A percentile compares a stretch with the other conserved stretches of the same genome.
These are phyloP conservation scores for Aspergillus sergii DNA, from an alignment of 2,329 filamentous ascomycete species.

Conservation along the genomic window DNA sequence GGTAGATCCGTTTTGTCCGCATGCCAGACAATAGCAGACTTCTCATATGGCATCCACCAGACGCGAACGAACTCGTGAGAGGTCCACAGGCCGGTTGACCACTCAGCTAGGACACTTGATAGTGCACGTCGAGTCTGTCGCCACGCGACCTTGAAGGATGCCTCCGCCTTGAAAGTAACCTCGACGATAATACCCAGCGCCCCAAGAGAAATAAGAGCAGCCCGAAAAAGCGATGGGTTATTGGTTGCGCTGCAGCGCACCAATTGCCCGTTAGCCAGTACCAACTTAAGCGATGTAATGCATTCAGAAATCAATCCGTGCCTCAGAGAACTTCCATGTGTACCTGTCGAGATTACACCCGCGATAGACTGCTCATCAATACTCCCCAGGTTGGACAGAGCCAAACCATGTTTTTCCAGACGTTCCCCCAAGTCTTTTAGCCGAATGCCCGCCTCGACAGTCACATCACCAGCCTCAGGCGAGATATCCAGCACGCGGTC, in stretches of 20 bases:
- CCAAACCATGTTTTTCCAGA: slow-evolving; percentile 74
- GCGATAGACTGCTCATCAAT: slow-evolving; percentile 94
- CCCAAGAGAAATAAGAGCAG: slow-evolving; percentile 82
- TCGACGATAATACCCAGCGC: slow-evolving; percentile 90
- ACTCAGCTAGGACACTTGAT: slow-evolving; percentile 67
- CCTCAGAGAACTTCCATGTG: slow-evolving; percentile 81
- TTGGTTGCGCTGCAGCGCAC: slow-evolving; percentile 68
- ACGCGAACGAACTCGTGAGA: slow-evolving; percentile 86
- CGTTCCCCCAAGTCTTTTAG: slow-evolving; percentile 72
- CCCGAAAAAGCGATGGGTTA: slow-evolving; percentile 81
- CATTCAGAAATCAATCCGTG: slow-evolving; percentile 85
- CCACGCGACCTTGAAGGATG: slow-evolving; percentile 85
- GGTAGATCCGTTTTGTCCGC: slow-evolving; percentile 75
- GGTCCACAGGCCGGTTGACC: slow-evolving; percentile 77
- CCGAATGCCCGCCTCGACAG: slow-evolving; percentile 86
- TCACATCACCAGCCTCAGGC: slow-evolving; percentile 64
- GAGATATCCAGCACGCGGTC: slow-evolving; percentile 73
- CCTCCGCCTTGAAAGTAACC: slow-evolving; percentile 79
- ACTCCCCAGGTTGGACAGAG: slow-evolving; percentile 89
- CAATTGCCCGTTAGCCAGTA: slow-evolving; percentile 76
- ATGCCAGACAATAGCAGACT: slow-evolving; percentile 84
- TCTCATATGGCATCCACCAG: slow-evolving; percentile 97
- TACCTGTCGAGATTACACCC: slow-evolving; percentile 89
- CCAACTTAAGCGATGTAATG: slow-evolving; percentile 73
- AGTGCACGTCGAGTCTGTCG: slow-evolving; percentile 76